Evolutionary conservation across 1,139 yeast genomes (phyloP).

Genomic region (Geotrichum histeridarum): DNA sequence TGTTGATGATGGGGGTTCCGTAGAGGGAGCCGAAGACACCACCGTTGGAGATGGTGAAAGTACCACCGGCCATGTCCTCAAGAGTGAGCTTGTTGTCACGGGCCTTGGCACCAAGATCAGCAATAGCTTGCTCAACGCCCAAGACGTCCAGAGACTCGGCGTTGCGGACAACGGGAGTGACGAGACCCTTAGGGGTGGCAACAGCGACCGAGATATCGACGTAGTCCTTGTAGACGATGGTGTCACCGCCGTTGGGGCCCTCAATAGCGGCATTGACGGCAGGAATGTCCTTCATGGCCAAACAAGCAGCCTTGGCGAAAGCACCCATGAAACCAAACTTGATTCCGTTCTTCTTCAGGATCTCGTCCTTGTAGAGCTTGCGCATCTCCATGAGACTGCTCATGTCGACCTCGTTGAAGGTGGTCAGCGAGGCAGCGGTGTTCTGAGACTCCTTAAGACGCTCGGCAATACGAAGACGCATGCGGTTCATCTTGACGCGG

Average conservation of each 20-base stretch:
- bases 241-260: conserved; percentile 62
- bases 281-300: conserved; percentile 94
- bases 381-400: conserved; percentile 88
- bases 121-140: conserved; percentile 85
- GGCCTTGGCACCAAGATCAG: conserved; percentile 81
- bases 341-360: conserved; percentile 87
- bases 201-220: conserved; percentile 95
- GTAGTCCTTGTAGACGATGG: conserved; percentile 93
- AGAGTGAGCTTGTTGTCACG: conserved; percentile 94
- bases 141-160: conserved; percentile 87
- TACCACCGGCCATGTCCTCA: conserved; percentile 99
- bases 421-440: conserved; percentile 96
- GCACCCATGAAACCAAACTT: conserved; percentile 99
- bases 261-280: conserved; percentile 95
- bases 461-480: conserved; percentile 98
- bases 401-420: conserved; percentile 98
- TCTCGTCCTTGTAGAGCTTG: conserved; percentile 93
- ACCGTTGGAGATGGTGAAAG: conserved; percentile 97
- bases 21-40: conserved; percentile 97
- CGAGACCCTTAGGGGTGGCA: conserved; percentile 98
- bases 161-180: conserved; percentile 96
- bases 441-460: conserved; percentile 98
- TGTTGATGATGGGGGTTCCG: conserved; percentile 97
- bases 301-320: conserved; percentile 86
- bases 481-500: conserved; percentile 97